Conservation (phyloP, 306 rosid species). For the Lagenaria siceraria region DNA sequence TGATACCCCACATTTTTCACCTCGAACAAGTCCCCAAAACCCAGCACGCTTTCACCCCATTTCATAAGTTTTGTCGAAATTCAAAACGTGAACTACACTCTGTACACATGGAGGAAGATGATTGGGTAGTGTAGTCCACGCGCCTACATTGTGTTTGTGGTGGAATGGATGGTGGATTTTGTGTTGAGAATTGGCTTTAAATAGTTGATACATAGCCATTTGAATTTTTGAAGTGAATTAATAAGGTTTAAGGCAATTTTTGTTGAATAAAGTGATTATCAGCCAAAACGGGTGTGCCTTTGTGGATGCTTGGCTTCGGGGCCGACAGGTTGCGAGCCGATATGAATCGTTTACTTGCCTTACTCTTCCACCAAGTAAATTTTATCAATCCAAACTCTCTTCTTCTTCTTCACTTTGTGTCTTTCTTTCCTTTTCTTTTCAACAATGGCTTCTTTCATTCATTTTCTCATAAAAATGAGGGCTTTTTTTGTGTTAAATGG, state of each 20-base stretch:
- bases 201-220: neutral
- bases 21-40: slow-evolving; percentile 33
- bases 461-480: no score
- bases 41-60: slow-evolving; percentile 27
- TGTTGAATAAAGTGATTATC: neutral
- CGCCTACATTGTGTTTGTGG: neutral
- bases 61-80: no score
- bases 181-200: neutral
- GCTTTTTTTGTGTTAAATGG: no score
- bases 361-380: slow-evolving; percentile 85
- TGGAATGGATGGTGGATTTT: neutral
- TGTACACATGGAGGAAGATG: neutral
- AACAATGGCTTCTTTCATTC: neutral
- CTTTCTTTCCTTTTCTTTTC: neutral
- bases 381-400: no score
- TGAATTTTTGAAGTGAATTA: no score
- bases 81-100: neutral
- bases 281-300: slow-evolving; percentile 96
- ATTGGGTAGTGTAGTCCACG: neutral
- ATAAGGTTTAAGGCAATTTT: no score
- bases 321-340: slow-evolving; percentile 83
- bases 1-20: slow-evolving; percentile 54
- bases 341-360: slow-evolving; percentile 87
- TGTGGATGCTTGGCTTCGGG: slow-evolving; percentile 93
- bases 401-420: no score